Evolutionary conservation across 495 filamentous ascomycete genomes (phyloP).

Genomic region (Trichoderma reesei): DNA sequence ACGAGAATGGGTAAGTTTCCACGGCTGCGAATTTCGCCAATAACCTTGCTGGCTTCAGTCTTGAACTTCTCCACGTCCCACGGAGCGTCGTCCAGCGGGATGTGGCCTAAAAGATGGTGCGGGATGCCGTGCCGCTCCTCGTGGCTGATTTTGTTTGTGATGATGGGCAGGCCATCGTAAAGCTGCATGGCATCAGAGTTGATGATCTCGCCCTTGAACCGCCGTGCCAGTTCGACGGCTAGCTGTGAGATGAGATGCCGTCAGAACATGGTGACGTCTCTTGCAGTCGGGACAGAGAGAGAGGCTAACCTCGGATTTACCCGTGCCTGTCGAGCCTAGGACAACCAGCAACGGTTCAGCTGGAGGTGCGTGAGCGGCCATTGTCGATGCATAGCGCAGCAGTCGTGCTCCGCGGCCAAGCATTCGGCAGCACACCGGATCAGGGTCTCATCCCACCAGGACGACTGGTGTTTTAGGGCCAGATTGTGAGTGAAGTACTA

Average conservation of each 20-base stretch:
- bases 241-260: constrained; percentile 44
- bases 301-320: constrained; percentile 81
- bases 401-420: neutral
- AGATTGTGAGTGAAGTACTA: too few species aligned
- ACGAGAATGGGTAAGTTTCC: constrained; percentile 83
- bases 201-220: constrained; percentile 89
- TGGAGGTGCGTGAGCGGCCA: constrained; percentile 17
- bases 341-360: constrained; percentile 65
- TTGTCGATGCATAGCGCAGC: constrained; percentile 16
- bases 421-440: neutral
- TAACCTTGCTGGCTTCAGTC: constrained; percentile 53
- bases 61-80: constrained; percentile 74
- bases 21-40: constrained; percentile 65
- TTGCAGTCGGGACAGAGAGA: neutral
- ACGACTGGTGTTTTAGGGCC: neutral
- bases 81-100: constrained; percentile 62
- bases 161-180: constrained; percentile 85
- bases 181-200: constrained; percentile 99
- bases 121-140: constrained; percentile 72
- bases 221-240: constrained; percentile 75
- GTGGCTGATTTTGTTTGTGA: constrained; percentile 81
- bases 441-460: neutral
- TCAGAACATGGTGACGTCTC: constrained; percentile 13
- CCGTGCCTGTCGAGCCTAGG: constrained; percentile 88
- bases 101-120: constrained; percentile 78